Evolutionary conservation across 2,329 filamentous ascomycete genomes (phyloP).

Genomic region (Pseudogymnoascus sp.): DNA sequence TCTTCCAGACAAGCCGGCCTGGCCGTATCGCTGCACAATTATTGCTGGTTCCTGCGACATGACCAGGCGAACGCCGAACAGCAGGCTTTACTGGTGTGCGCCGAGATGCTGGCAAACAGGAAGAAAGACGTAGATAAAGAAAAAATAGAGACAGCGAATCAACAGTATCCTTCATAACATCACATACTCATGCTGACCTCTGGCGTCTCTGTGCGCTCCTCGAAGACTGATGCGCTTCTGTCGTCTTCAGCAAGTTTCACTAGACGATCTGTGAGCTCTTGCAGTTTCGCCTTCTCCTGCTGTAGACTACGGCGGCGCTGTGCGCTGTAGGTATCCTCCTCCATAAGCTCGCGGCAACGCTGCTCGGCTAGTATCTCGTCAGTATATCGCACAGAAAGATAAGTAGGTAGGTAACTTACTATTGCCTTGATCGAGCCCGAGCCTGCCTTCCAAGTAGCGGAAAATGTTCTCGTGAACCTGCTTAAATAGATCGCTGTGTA

Average conservation of each 20-base stretch:
- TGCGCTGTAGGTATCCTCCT: conserved; percentile 13
- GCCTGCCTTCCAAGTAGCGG: conserved; percentile 13
- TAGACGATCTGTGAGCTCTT: conserved; percentile 10
- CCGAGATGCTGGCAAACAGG: neutral
- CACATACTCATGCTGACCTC: neutral
- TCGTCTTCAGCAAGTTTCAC: conserved; percentile 11
- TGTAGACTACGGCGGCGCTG: conserved; percentile 1
- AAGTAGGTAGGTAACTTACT: conserved; percentile 12
- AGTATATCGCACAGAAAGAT: neutral
- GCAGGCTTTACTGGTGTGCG: neutral
- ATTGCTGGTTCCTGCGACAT: neutral
- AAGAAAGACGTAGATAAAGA: neutral
- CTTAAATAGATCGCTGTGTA: conserved; percentile 15
- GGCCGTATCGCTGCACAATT: neutral
- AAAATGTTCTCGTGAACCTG: conserved; percentile 12
- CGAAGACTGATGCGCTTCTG: neutral
- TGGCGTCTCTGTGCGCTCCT: neutral
- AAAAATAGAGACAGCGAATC: neutral
- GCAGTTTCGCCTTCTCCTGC: conserved; percentile 12
- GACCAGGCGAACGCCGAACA: conserved; percentile 1
- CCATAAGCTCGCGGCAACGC: conserved; percentile 15
- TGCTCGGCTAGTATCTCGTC: conserved; percentile 11
- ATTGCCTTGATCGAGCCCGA: conserved; percentile 14
- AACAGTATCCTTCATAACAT: neutral
- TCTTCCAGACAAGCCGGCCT: neutral